Evolutionary conservation across 345 rosid species (phyloP), one percentile per base, ranked within the genome.

Genomic region (Sisymbrium irio): DNA sequence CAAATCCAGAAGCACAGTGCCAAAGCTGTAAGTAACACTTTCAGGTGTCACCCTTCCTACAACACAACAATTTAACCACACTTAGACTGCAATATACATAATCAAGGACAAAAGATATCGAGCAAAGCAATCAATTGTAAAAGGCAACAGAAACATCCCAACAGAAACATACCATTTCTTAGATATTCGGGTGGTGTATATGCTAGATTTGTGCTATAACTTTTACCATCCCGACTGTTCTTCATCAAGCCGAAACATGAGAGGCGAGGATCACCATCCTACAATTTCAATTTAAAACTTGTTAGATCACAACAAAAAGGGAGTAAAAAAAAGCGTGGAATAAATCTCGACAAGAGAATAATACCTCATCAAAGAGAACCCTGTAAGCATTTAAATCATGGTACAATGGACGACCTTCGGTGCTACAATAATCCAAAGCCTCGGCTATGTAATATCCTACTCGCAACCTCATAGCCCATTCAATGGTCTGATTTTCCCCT

Each of bases 161-260:
- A 22, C 25, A 22, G n/a, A 27, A 27, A 27, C 28, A 3, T 27
- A 92, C 98, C 99, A 80, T 86, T 96, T 77, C 82, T 83, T 61
- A 96, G 85, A 79, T 90, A 96, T 72, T 96, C 99, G 0, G 99
- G 99, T 59, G 98, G 99, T 17, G 93, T 89, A 62, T 96, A 96
- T 32, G 98, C 97, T 62, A 96, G 83, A 80, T 92, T 92, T 32
- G 97, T 96, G 73, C 98, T 96, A 56, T 87, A 96, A 75, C 99
- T 90, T 86, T 85, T 88, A 76, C 98, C 98, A 81, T 92, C 98
- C 72, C 91, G 74, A 67, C 98, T 89, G 75, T 92, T 89, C 83
- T 92, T 96, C 96, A 92, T 96, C 81, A 96, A 84, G 41, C 99
- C 99, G 55, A 95, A 95, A 85, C 99, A 88, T 12, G 99, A 95